A percentile compares a stretch with the other conserved stretches of the same genome.
Conservation (phyloP, 1,139 yeast genomes). For the Debaryomycetaceae sp. region DNA sequence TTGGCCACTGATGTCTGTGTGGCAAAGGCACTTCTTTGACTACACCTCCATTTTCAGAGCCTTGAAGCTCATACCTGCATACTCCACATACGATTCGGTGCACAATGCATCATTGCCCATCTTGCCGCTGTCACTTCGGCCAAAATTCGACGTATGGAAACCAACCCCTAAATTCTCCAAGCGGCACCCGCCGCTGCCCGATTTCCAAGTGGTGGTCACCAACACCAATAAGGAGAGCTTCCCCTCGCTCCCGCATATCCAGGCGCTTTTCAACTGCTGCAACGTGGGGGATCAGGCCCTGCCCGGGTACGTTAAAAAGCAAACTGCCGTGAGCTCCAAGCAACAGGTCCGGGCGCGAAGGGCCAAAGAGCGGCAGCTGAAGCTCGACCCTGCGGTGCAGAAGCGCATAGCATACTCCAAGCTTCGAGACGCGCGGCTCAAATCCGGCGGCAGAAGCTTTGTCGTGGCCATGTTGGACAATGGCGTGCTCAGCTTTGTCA, state of each 20-base stretch:
- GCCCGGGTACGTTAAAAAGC: conserved; percentile 1
- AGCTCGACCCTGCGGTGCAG: conserved; percentile 22
- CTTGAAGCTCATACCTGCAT: conserved; percentile 29
- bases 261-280: conserved; percentile 23
- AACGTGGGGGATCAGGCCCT: conserved; percentile 10
- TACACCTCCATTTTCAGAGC: conserved; percentile 37
- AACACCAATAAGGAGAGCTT: conserved; percentile 47
- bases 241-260: conserved; percentile 47
- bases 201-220: conserved; percentile 64
- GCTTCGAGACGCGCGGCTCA: conserved; percentile 24
- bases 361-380: conserved; percentile 23
- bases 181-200: conserved; percentile 59
- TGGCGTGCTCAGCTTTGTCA: conserved; percentile 68
- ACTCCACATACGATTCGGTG: conserved; percentile 17
- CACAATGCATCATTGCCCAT: too few species aligned
- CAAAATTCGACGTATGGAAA: conserved; percentile 74
- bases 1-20: conserved; percentile 14
- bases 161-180: conserved; percentile 72
- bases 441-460: conserved; percentile 48
- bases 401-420: conserved; percentile 23
- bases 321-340: conserved; percentile 15
- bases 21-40: conserved; percentile 27
- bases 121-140: neutral
- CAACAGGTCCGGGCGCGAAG: conserved; percentile 18
- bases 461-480: conserved; percentile 66